Evolutionary conservation across 23 red algal genomes (phyloP).

Genomic region (Rhodosorus marinus): DNA sequence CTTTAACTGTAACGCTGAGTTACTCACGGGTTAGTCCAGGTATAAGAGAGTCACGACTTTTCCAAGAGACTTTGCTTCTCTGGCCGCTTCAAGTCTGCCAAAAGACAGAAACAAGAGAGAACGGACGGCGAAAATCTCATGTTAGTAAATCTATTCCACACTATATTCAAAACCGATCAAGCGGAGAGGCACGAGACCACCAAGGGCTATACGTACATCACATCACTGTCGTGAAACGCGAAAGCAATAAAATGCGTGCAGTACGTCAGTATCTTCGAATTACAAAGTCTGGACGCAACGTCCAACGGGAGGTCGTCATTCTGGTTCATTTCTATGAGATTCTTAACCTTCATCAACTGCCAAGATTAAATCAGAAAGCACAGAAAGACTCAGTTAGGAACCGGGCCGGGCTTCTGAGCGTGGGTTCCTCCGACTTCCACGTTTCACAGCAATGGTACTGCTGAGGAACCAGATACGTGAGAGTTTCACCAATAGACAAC

Average conservation of each 20-base stretch:
- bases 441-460: too few species aligned
- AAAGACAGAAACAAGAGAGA: not conserved
- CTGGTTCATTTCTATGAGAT: constrained; percentile 87
- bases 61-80: constrained; percentile 80
- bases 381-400: too few species aligned
- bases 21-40: constrained; percentile 44
- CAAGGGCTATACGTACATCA: constrained; percentile 43
- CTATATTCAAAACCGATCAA: not conserved
- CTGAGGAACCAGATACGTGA: not conserved
- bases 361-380: too few species aligned
- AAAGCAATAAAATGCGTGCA: constrained; percentile 91
- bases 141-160: too few species aligned
- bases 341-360: constrained; percentile 59
- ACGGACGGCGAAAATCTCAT: too few species aligned
- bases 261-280: constrained; percentile 82
- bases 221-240: constrained; percentile 98
- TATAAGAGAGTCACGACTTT: constrained; percentile 94
- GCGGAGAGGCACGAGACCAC: not conserved
- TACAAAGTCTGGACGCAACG: constrained; percentile 75
- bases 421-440: too few species aligned
- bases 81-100: constrained; percentile 68
- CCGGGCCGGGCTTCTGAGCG: too few species aligned
- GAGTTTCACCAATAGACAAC: not conserved
- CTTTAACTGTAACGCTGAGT: too few species aligned
- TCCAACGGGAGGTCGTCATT: constrained; percentile 86